Evolutionary conservation across 768 basidiomycete genomes (phyloP), one percentile per base, ranked within the genome.

Genomic region (Tylopilus sp.): DNA sequence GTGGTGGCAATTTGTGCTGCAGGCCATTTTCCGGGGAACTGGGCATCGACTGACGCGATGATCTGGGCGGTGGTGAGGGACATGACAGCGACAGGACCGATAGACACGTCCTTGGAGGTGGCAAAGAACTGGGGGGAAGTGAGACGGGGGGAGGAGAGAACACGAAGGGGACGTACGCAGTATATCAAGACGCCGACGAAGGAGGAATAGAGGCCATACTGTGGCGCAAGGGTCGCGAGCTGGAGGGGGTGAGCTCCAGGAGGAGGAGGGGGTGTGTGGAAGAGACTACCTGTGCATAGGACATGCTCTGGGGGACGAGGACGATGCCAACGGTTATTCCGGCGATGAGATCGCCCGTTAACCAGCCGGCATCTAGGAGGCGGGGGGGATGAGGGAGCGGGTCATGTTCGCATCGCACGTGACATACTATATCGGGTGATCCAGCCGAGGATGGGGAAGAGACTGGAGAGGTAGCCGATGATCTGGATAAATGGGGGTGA

Each of bases 51-150:
- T 31, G 78, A 69, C 13, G 77, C 72, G 64, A 98, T 89, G 57
- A 98, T 83, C 66, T 91, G 83, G 8, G 91, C 79, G 17, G 85
- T 82, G 18, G 89, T 88, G 45, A 97, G 79, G 2, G 92, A 95
- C 94, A 99, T 97, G 66, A 99, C 95, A 8, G 97, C 95, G 59
- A 98, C 95, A 2, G 97, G 97, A 44, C 97, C 97, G 59, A 99
- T 98, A n/a, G 93, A 95, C 38, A 99, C 91, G 75, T 99, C 97
- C 70, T 98, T 98, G 25, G 91, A 91, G 0, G 97, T 98, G 21
- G 94, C 95, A 64, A 98, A 98, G 72, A 97, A 81, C 87, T 91
- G 57, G 36, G 33, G 40, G 39, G 33, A 28, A 30, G 26, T 8
- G 13, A n/a, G 5, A 17, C 58, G 12, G 43, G 18, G 5, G 2